A percentile compares a stretch with the other conserved stretches of the same genome.
Conservation (phyloP, 75 land plant species). For the Chamaecyparis obtusa region DNA sequence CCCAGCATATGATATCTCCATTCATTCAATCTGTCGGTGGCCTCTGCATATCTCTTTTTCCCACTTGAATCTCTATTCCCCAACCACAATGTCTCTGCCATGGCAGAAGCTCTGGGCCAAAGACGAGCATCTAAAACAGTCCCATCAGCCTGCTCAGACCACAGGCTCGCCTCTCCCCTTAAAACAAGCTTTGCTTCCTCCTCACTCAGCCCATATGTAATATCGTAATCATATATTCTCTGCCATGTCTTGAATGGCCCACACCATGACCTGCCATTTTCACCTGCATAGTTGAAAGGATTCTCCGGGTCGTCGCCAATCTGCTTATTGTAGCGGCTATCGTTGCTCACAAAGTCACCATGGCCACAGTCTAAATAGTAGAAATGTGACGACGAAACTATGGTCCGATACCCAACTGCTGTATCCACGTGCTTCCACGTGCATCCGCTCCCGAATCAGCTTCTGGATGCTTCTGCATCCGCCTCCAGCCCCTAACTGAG, state of each 20-base stretch:
- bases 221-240: constrained; percentile 64
- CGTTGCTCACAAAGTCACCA: constrained; percentile 58
- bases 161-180: constrained; percentile 90
- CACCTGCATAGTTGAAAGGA: constrained; percentile 30
- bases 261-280: constrained; percentile 78
- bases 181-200: constrained; percentile 66
- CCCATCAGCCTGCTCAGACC: constrained; percentile 90
- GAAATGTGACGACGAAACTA: constrained; percentile 80
- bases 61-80: constrained; percentile 67
- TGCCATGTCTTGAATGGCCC: constrained; percentile 86
- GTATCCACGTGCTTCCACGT: no score
- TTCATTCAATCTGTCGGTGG: constrained; percentile 71
- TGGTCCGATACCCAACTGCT: constrained; percentile 69
- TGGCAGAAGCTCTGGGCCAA: constrained; percentile 81
- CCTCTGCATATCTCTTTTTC: constrained; percentile 72
- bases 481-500: no score
- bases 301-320: not conserved
- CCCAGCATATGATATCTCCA: constrained; percentile 77
- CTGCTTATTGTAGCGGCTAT: constrained; percentile 26
- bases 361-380: constrained; percentile 92
- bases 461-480: no score
- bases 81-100: constrained; percentile 92
- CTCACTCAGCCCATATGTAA: constrained; percentile 38
- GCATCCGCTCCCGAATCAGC: no score
- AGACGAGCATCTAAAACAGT: constrained; percentile 64